Conservation (phyloP, 176 grass and related monocot species). For the Tillandsia fasciculata region DNA sequence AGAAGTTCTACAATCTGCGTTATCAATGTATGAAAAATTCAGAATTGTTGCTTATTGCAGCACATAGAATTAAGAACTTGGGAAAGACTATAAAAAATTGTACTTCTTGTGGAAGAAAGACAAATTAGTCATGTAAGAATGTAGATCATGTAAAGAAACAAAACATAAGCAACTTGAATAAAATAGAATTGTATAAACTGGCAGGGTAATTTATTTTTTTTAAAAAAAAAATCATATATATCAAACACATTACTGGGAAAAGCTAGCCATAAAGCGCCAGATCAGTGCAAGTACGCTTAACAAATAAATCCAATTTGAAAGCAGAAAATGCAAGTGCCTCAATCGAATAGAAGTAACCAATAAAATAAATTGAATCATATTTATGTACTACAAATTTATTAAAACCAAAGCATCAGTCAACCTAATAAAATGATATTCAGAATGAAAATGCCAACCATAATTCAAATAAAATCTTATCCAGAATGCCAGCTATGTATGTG, state of each 20-base stretch:
- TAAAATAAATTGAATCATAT: background rate
- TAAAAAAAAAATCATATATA: too few species aligned
- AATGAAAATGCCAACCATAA: background rate
- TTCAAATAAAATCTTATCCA: background rate
- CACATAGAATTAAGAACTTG: conserved; percentile 1
- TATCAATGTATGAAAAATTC: conserved; percentile 15
- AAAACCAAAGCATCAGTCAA: background rate
- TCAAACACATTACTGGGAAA: too few species aligned
- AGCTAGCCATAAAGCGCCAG: too few species aligned
- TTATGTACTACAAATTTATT: background rate
- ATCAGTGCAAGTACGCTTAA: too few species aligned
- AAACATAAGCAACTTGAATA: background rate
- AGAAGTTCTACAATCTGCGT: conserved; percentile 91
- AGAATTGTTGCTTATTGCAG: conserved; percentile 1
- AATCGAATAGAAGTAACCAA: background rate
- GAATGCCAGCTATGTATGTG: background rate
- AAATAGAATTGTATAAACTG: too few species aligned
- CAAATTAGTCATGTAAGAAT: too few species aligned
- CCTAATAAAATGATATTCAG: background rate
- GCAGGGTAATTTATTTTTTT: too few species aligned
- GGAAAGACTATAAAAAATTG: background rate
- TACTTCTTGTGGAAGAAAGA: too few species aligned
- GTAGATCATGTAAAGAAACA: background rate
- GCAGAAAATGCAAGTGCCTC: background rate
- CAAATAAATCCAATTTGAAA: too few species aligned